phyloP scores from a whole-genome alignment of 2,329 filamentous ascomycete species.

The Fusarium pseudoanthophilum region DNA sequence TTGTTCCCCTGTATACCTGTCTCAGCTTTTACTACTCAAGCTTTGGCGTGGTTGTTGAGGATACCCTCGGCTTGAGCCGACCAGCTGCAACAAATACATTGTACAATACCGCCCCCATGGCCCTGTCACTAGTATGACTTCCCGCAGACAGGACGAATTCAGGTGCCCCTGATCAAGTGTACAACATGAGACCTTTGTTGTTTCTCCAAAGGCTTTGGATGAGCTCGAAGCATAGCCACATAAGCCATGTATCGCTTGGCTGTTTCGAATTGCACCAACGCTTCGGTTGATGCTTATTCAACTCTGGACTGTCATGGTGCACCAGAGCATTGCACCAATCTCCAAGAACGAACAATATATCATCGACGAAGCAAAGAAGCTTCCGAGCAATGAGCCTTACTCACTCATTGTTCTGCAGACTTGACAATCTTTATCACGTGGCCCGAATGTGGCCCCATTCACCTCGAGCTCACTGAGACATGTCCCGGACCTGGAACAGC shows the following conservation, averaged over 20 bases:
- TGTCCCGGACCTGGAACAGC: conserved; percentile 26
- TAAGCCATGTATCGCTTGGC: conserved; percentile 11
- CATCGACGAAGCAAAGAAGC: neutral
- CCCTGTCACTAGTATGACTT: neutral
- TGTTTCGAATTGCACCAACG: conserved; percentile 1
- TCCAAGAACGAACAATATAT: neutral
- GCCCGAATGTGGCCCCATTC: neutral
- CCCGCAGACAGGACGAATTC: neutral
- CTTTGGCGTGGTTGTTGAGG: conserved; percentile 13
- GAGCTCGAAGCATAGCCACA: conserved; percentile 1
- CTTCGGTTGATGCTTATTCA: neutral
- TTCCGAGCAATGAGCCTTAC: neutral
- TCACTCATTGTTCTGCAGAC: conserved; percentile 3
- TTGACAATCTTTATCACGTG: conserved; percentile 11
- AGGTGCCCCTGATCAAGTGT: conserved; percentile 1
- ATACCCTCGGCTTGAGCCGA: conserved; percentile 33
- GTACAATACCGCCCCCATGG: conserved; percentile 29
- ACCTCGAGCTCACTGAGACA: conserved; percentile 20
- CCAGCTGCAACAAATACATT: conserved; percentile 25
- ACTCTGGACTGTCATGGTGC: neutral
- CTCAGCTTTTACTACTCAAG: conserved; percentile 18
- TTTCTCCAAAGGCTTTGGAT: neutral
- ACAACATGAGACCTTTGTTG: neutral
- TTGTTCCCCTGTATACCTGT: conserved; percentile 1
- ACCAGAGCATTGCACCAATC: neutral